Evolutionary conservation across 106 monocot genomes (phyloP), one percentile per base, ranked within the genome.

Genomic region (Dioscorea zingiberensis): DNA sequence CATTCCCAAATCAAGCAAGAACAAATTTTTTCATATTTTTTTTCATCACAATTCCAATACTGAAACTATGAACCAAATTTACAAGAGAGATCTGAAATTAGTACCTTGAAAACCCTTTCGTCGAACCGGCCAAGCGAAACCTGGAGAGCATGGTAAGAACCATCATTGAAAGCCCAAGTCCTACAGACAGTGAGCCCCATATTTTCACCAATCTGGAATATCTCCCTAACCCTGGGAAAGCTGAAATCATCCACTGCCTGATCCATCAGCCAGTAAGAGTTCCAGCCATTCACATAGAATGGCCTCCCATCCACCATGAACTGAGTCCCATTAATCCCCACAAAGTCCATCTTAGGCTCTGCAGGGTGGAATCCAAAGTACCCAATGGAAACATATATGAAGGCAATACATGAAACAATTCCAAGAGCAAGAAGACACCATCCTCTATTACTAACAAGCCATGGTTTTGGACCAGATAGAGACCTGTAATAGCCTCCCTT

Each of bases 141-240:
- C 59, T 95, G 95, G 44, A 95, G 78, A 13, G 95, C 95, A 73
- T 91, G 80, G 71, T 95, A 77, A 21, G 83, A 30, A 4, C 95
- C 95, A 67, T 95, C 95, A 64, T 95, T 95, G 74, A 95, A 95
- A 8, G 91, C 95, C 95, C 95, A 95, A 15, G 95, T 88, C 57
- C 95, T 81, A 68, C 95, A 95, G 7, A 95, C 95, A 16, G 88
- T 91, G 54, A 95, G 88, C 13, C 95, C 95, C 85, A 95, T 83
- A 38, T 62, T 63, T 17, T 80, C 70, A 1, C 81, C 91, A 14
- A 55, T 67, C 45, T 68, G 74, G 13, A 95, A 73, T 66, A 95
- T 81, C 4, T 47, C 68, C 13, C 58, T 28, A 13, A 95, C 83
- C 71, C 88, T 81, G 1, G 79, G 77, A 69, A 84, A 72, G 76